Conservation (phyloP, 2,329 filamentous ascomycete genomes). For the Neofusicoccum laricinum region DNA sequence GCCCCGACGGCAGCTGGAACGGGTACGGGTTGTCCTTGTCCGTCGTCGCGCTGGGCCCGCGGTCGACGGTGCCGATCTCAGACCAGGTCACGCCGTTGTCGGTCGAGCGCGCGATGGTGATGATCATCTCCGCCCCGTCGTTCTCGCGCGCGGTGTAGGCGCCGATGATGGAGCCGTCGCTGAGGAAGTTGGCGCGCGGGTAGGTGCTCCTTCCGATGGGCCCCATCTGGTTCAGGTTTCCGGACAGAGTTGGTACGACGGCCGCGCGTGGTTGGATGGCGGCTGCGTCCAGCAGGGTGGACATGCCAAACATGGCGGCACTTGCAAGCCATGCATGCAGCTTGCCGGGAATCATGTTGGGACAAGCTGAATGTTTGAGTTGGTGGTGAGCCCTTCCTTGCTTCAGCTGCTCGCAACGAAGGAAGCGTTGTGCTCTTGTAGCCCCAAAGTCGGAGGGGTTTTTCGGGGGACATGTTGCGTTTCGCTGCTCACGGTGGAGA, state of each 20-base stretch:
- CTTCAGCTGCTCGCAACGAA: neutral
- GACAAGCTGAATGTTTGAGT: neutral
- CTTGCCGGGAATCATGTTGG: neutral
- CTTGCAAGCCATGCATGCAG: neutral
- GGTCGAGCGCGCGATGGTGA: constrained; percentile 21
- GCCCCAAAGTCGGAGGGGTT: neutral
- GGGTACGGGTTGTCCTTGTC: constrained; percentile 33
- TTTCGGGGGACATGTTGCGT: neutral
- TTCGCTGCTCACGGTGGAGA: neutral
- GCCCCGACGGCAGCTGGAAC: constrained; percentile 32
- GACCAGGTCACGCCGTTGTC: constrained; percentile 23
- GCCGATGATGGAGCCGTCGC: constrained; percentile 30
- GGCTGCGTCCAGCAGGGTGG: neutral
- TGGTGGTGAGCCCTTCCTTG: neutral
- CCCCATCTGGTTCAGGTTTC: constrained; percentile 20
- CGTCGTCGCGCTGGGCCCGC: constrained; percentile 21
- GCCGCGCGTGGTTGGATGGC: neutral
- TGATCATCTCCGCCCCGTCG: constrained; percentile 19
- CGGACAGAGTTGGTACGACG: constrained; percentile 18
- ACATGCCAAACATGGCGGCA: neutral
- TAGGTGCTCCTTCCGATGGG: constrained; percentile 27
- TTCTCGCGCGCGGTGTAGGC: constrained; percentile 26
- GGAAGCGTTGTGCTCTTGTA: neutral
- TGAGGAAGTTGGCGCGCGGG: constrained; percentile 30
- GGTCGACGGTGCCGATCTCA: constrained; percentile 20